Evolutionary conservation across 495 filamentous ascomycete species (phyloP).

Genomic region (Collariella sp.): DNA sequence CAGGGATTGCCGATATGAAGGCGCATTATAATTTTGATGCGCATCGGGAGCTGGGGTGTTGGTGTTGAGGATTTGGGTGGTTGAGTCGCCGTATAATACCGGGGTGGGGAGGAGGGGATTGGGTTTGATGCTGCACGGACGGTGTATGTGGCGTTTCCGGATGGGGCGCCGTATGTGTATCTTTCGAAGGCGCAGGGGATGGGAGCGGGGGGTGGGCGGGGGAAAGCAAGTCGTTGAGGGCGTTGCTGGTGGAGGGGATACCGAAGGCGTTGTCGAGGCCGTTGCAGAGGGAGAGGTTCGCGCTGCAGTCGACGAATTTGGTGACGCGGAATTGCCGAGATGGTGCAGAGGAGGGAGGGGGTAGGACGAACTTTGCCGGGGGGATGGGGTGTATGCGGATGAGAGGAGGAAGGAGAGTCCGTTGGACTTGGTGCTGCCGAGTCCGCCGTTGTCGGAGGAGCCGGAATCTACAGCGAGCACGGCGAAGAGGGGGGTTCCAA

Average conservation of each 20-base stretch:
- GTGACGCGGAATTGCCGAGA: constrained; percentile 55
- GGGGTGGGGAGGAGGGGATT: constrained; percentile 17
- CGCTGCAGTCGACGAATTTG: constrained; percentile 55
- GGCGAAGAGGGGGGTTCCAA: constrained; percentile 1
- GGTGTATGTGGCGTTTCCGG: constrained; percentile 71
- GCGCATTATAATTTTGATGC: constrained; percentile 69
- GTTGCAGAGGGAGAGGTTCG: constrained; percentile 51
- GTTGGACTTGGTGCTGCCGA: constrained; percentile 42
- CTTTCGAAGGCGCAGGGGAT: constrained; percentile 47
- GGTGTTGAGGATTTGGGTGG: constrained; percentile 64
- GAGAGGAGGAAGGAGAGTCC: constrained; percentile 50
- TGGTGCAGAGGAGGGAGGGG: constrained; percentile 59
- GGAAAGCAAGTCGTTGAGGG: constrained; percentile 57
- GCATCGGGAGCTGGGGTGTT: constrained; percentile 55
- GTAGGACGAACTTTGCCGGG: constrained; percentile 60
- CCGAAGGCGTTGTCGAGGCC: constrained; percentile 66
- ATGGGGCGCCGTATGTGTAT: constrained; percentile 65
- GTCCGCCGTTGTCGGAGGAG: constrained; percentile 28
- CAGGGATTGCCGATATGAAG: constrained; percentile 67
- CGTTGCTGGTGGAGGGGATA: constrained; percentile 62
- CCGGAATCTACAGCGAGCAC: not conserved
- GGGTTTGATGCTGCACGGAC: constrained; percentile 51
- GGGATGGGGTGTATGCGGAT: constrained; percentile 69
- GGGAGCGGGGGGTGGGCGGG: constrained; percentile 3
- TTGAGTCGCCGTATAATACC: constrained; percentile 62